Percentiles rank a stretch among this genome's conserved stretches.
Evolutionary conservation across 1,284 basidiomycete genomes (phyloP).

Genomic region (Cutaneotrichosporon sp.): DNA sequence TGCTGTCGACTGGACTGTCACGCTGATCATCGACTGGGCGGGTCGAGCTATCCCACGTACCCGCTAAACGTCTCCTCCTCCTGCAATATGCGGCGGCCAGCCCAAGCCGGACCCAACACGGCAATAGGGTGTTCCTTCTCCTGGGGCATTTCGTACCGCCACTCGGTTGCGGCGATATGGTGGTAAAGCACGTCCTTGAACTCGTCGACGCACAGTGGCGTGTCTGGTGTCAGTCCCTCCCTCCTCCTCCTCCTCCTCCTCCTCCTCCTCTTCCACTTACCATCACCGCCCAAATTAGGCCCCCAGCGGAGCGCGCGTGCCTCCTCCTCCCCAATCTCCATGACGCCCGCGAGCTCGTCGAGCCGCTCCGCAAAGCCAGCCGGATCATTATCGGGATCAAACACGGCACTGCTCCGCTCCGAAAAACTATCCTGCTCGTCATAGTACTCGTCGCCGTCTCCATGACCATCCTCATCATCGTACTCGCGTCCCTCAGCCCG

Average conservation of each 20-base stretch:
- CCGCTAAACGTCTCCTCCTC: neutral
- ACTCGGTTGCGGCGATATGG: constrained; percentile 40
- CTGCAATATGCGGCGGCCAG: neutral
- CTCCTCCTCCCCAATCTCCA: constrained; percentile 45
- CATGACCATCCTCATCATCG: constrained; percentile 3
- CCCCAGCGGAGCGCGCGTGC: constrained; percentile 42
- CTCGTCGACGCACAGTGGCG: constrained; percentile 24
- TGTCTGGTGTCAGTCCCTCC: constrained; percentile 3
- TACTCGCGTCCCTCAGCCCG: constrained; percentile 2
- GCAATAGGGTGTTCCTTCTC: neutral
- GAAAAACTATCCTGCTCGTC: constrained; percentile 19
- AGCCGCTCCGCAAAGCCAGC: constrained; percentile 41
- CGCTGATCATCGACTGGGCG: no score
- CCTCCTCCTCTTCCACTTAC: neutral
- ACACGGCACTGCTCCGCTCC: constrained; percentile 29
- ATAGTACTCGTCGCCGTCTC: neutral
- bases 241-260: neutral
- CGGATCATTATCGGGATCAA: constrained; percentile 43
- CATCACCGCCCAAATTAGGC: constrained; percentile 22
- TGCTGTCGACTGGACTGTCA: no score
- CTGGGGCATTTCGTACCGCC: constrained; percentile 33
- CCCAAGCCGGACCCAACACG: neutral
- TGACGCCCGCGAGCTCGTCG: constrained; percentile 45
- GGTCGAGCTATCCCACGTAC: neutral
- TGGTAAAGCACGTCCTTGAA: constrained; percentile 41